A percentile compares a stretch with the other conserved stretches of the same genome.
These are phyloP conservation scores for Epichloe typhina DNA, from an alignment of 2,329 filamentous ascomycete species.

Conservation along the genomic window DNA sequence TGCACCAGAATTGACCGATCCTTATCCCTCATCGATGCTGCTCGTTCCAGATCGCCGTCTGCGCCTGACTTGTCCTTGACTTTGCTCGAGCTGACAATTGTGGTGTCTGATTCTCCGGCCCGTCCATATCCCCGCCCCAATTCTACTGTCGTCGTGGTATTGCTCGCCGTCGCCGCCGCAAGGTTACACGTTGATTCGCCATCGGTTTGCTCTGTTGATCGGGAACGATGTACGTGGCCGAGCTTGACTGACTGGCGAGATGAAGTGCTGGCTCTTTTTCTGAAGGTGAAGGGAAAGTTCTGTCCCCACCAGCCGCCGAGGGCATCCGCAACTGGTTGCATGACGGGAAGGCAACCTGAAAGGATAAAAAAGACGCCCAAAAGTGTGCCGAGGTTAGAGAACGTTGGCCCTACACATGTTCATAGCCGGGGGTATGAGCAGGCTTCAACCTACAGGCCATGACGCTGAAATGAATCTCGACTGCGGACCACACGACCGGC, in stretches of 20 bases:
- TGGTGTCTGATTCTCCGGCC: background rate
- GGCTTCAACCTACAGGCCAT: background rate
- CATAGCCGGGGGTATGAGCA: no score
- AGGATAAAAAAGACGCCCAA: background rate
- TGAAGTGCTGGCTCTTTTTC: background rate
- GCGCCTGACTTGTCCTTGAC: background rate
- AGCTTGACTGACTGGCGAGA: background rate
- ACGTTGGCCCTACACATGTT: background rate
- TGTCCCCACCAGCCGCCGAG: constrained; percentile 5
- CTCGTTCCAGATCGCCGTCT: background rate
- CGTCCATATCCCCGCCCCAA: background rate
- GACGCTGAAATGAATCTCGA: constrained; percentile 1
- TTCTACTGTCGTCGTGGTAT: background rate
- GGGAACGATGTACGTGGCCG: background rate
- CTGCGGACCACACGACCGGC: background rate
- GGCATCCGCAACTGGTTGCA: constrained; percentile 2
- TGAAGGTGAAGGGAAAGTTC: constrained; percentile 3
- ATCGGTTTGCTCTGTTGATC: background rate
- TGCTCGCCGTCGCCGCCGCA: background rate
- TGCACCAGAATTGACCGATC: background rate
- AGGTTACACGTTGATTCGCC: background rate
- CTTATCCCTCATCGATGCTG: background rate
- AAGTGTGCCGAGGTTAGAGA: background rate
- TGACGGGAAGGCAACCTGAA: constrained; percentile 4
- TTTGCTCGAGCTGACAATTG: background rate